A percentile compares a stretch with the other conserved stretches of the same genome.
Evolutionary conservation across 2,329 filamentous ascomycete genomes (phyloP).

Genomic region (Helotiales sp.): DNA sequence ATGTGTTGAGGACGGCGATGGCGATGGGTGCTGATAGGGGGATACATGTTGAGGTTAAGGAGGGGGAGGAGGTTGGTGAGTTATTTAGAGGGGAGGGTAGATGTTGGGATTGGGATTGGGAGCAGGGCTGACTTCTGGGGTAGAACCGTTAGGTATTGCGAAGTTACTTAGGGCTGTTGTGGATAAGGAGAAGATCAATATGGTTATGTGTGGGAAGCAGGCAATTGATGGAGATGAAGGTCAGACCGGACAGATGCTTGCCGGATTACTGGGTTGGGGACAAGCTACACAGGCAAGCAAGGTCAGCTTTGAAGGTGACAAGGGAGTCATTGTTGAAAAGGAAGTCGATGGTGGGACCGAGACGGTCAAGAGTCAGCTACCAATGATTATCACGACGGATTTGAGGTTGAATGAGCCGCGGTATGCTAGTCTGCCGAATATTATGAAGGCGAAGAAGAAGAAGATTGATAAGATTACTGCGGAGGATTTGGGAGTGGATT

Average conservation of each 20-base stretch:
- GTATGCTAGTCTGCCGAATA: slow-evolving; percentile 94
- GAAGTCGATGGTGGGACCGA: slow-evolving; percentile 97
- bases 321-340: slow-evolving; percentile 70
- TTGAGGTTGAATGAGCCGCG: slow-evolving; percentile 90
- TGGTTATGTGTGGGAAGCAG: slow-evolving; percentile 96
- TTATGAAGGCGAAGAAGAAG: slow-evolving; percentile 99
- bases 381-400: slow-evolving; percentile 94
- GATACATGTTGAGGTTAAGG: slow-evolving; percentile 81
- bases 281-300: slow-evolving; percentile 93
- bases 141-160: slow-evolving; percentile 90
- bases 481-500: slow-evolving; percentile 77
- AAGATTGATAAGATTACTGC: slow-evolving; percentile 89
- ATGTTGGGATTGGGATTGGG: too few species aligned
- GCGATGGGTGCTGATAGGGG: slow-evolving; percentile 95
- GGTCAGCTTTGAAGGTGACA: slow-evolving; percentile 71
- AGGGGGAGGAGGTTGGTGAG: slow-evolving; percentile 71
- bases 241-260: slow-evolving; percentile 98
- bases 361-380: slow-evolving; percentile 81
- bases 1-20: slow-evolving; percentile 93
- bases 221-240: slow-evolving; percentile 94
- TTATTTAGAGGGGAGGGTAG: too few species aligned
- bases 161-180: slow-evolving; percentile 84
- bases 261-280: slow-evolving; percentile 85
- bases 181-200: slow-evolving; percentile 81
- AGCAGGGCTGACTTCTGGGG: too few species aligned